Evolutionary conservation across 2,329 filamentous ascomycete species (phyloP), one percentile per base, ranked within the genome.

Genomic region (Ophiognomonia clavigignenti-juglandacearum): DNA sequence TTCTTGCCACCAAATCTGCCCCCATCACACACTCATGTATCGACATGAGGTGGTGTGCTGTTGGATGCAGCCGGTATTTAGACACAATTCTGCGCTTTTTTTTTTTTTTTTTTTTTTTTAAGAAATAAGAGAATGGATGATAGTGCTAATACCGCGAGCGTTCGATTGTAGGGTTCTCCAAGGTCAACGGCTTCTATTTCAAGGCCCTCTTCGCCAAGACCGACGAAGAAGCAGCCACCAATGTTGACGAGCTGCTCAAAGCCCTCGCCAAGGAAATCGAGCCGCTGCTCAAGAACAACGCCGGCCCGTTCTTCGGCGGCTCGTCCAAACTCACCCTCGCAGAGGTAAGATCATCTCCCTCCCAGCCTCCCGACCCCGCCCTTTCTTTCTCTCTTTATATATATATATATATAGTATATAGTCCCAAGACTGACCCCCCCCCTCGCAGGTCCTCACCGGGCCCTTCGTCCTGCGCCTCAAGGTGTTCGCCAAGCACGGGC

Each of bases 261-360:
- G 70, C 69, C 1, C 65, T 87, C 2, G 70, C 73, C 44, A 88
- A 85, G 67, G 86, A 92, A 57, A 68, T 93, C 46, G 88, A 91
- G 65, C 86, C 86, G 1, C 65, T 88, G 31, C 68, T 95, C 22
- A 59, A 57, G 3, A 69, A 73, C 44, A n/a, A n/a, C n/a, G 73
- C 73, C 0, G 67, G 61, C 2, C 82, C 82, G 0, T 87, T 81
- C 62, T 86, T 85, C 60, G 79, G 77, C 2, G 83, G 83, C 0
- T 79, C 74, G 43, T 69, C 77, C 18, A 79, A 69, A 59, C 60
- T 90, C 34, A 92, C 86, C 0, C 64, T 90, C 29, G 88, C 83
- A 10, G 88, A 93, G 77, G 86, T 87, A 65, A 51, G 67, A 60
- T 31, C 4, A 5, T n/a, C 29, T 13, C 10, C 4, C n/a, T 31